A percentile compares a stretch with the other conserved stretches of the same genome.
These are phyloP conservation scores for Pythium phragmitis DNA, from an alignment of 352 stramenopile genomes.

Conservation along the genomic window DNA sequence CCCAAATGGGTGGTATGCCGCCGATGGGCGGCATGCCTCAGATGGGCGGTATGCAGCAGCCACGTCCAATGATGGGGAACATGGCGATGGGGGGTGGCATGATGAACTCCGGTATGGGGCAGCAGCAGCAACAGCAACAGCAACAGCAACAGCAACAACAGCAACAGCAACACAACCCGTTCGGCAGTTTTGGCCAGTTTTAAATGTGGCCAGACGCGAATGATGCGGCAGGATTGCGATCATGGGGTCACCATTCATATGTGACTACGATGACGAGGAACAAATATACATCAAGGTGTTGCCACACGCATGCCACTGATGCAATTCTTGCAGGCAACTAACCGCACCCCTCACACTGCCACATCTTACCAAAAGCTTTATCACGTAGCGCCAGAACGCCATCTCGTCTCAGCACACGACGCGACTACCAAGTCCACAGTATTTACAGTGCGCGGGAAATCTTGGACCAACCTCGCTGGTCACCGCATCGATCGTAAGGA, in stretches of 20 bases:
- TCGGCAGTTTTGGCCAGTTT: conserved; percentile 57
- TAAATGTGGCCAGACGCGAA: conserved; percentile 17
- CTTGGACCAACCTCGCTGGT: neutral
- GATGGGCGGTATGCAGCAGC: conserved; percentile 48
- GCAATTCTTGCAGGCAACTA: neutral
- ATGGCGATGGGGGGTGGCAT: conserved; percentile 54
- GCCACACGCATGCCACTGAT: neutral
- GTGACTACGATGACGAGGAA: neutral
- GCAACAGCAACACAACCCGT: conserved; percentile 59
- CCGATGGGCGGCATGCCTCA: conserved; percentile 37
- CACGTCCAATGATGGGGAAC: conserved; percentile 29
- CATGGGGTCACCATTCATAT: neutral
- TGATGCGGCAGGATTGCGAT: neutral
- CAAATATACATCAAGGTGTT: conserved; percentile 17
- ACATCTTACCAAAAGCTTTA: neutral
- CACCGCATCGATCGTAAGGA: neutral
- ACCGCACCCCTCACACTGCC: neutral
- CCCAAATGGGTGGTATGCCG: conserved; percentile 32
- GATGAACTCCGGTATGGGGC: conserved; percentile 64
- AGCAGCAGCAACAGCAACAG: conserved; percentile 49
- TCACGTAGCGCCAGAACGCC: too few species aligned
- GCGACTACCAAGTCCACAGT: neutral
- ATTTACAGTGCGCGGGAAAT: neutral
- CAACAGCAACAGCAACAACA: conserved; percentile 56
- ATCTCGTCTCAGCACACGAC: too few species aligned